These are phyloP conservation scores for Babesia sp. DNA, from an alignment of 169 alveolate species.

Conservation along the genomic window DNA sequence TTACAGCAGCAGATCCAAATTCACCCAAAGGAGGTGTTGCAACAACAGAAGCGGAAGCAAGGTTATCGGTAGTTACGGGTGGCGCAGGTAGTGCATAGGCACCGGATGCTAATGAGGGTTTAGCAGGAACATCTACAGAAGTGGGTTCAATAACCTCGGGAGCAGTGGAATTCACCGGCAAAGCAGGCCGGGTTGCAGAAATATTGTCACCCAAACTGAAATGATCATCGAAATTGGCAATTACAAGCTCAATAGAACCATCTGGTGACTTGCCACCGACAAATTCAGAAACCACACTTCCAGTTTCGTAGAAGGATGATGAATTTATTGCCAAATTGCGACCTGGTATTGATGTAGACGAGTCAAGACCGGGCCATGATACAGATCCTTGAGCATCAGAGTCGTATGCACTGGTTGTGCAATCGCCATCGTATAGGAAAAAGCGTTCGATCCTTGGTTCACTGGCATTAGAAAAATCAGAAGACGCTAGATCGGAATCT, in stretches of 20 bases:
- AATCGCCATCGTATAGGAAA: constrained; percentile 1
- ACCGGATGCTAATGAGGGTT: not conserved
- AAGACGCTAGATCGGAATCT: not conserved
- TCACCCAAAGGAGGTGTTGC: not conserved
- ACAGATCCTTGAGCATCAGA: constrained; percentile 23
- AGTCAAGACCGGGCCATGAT: not conserved
- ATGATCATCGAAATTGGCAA: not conserved
- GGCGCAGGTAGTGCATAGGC: not conserved
- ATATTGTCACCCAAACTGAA: not conserved
- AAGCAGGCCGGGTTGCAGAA: not conserved
- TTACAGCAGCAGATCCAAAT: not conserved
- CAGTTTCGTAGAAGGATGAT: constrained; percentile 5
- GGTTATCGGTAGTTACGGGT: not conserved
- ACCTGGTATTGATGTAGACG: not conserved
- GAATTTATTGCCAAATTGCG: not conserved
- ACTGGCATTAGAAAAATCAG: not conserved
- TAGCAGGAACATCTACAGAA: not conserved
- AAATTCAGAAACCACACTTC: not conserved
- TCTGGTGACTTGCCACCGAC: not conserved
- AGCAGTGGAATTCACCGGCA: not conserved
- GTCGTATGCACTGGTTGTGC: constrained; percentile 25
- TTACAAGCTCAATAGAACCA: not conserved
- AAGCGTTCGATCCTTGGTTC: not conserved
- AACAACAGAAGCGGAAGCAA: not conserved
- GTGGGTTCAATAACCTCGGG: not conserved